Evolutionary conservation across 257 asterid genomes (phyloP).

Genomic region (Eucommia ulmoides): DNA sequence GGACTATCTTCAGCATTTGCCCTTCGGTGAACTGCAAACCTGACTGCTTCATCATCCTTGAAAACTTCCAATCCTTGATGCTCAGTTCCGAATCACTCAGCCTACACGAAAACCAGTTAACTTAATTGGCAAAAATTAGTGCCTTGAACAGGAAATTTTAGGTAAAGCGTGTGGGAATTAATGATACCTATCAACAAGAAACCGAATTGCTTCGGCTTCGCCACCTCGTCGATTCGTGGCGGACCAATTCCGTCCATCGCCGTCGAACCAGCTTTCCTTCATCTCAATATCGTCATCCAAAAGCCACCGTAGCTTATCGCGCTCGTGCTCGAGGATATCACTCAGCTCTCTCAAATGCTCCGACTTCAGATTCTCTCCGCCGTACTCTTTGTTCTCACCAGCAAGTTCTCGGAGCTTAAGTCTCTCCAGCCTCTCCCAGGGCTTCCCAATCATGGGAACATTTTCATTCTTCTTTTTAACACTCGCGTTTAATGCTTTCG

Average conservation of each 20-base stretch:
- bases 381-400: slow-evolving; percentile 30
- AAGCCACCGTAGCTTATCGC: slow-evolving; percentile 68
- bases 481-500: slow-evolving; percentile 13
- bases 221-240: slow-evolving; percentile 37
- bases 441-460: slow-evolving; percentile 58
- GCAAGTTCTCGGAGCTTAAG: slow-evolving; percentile 51
- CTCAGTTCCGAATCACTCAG: slow-evolving; percentile 45
- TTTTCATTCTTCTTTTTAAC: no score
- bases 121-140: no score
- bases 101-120: no score
- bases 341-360: slow-evolving; percentile 64
- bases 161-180: no score
- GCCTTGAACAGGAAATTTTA: no score
- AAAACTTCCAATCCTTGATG: slow-evolving; percentile 71
- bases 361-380: slow-evolving; percentile 39
- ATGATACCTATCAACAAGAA: slow-evolving; percentile 55
- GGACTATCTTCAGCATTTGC: slow-evolving; percentile 78
- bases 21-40: slow-evolving; percentile 74
- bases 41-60: slow-evolving; percentile 64
- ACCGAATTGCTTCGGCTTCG: slow-evolving; percentile 49
- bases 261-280: slow-evolving; percentile 33
- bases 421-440: slow-evolving; percentile 80
- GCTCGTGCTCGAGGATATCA: slow-evolving; percentile 63
- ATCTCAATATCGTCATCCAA: slow-evolving; percentile 65
- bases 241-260: slow-evolving; percentile 30